phyloP scores from a whole-genome alignment of 352 stramenopile genomes.

The Phytophthora multivora region DNA sequence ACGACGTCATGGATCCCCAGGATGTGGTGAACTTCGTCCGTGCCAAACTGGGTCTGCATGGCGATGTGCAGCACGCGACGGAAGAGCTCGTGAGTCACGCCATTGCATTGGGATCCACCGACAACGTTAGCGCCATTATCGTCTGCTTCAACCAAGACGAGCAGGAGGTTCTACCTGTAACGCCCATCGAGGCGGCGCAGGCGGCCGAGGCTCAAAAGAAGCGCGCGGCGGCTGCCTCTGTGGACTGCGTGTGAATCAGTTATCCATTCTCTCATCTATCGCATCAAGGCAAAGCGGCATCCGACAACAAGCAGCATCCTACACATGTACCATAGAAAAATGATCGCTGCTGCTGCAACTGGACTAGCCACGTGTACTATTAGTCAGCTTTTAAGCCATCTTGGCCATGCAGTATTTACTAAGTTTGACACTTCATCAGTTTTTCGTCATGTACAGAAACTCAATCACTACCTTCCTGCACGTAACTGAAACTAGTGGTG shows the following conservation, averaged over 20 bases:
- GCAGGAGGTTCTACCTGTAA: conserved; percentile 38
- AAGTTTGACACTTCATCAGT: conserved; percentile 22
- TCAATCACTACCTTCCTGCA: too few species aligned
- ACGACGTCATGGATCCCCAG: conserved; percentile 85
- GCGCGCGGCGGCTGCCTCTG: conserved; percentile 19
- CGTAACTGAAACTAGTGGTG: too few species aligned
- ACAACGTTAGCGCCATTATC: conserved; percentile 86
- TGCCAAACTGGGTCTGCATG: conserved; percentile 66
- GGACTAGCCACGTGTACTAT: conserved; percentile 35
- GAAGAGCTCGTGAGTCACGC: conserved; percentile 85
- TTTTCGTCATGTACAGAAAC: too few species aligned
- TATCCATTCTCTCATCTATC: background rate
- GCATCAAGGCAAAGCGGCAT: conserved; percentile 16
- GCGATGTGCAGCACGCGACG: conserved; percentile 76
- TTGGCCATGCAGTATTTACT: conserved; percentile 37
- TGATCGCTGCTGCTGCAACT: conserved; percentile 17
- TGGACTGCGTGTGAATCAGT: conserved; percentile 23
- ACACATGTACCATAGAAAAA: conserved; percentile 45
- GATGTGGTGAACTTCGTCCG: conserved; percentile 86
- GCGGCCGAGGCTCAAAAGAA: conserved; percentile 37
- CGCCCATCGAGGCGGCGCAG: conserved; percentile 39
- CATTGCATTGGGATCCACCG: conserved; percentile 76
- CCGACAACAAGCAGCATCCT: conserved; percentile 23
- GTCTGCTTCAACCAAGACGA: conserved; percentile 77
- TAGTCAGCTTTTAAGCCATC: conserved; percentile 33